phyloP scores from a whole-genome alignment of 352 stramenopile genomes.

The Phytophthora podocarpi region DNA sequence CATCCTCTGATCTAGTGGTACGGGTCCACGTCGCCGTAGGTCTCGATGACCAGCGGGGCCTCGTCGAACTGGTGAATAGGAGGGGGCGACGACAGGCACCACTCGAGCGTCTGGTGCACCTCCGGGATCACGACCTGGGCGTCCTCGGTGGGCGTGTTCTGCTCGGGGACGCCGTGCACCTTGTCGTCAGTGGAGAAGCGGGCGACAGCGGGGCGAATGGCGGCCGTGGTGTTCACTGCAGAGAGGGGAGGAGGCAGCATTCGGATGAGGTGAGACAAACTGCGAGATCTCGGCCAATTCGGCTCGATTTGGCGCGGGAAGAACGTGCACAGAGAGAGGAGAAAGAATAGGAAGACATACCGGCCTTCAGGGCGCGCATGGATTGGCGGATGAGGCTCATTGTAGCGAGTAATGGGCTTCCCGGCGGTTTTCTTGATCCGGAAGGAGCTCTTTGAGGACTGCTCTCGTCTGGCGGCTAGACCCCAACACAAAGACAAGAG shows the following conservation, averaged over 20 bases:
- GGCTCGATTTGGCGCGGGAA: not conserved
- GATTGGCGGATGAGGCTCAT: constrained; percentile 88
- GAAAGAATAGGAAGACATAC: constrained; percentile 43
- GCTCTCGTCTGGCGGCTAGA: constrained; percentile 26
- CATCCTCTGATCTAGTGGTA: constrained; percentile 61
- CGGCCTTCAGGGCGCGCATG: constrained; percentile 77
- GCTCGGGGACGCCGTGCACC: constrained; percentile 38
- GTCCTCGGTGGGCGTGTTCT: constrained; percentile 59
- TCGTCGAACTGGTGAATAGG: constrained; percentile 92
- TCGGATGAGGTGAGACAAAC: constrained; percentile 11
- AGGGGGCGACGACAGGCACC: constrained; percentile 81
- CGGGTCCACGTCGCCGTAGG: constrained; percentile 84
- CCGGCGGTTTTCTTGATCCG: constrained; percentile 27
- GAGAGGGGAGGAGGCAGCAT: not conserved
- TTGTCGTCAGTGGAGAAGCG: constrained; percentile 59
- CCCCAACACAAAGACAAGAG: constrained; percentile 35
- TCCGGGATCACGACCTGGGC: constrained; percentile 84
- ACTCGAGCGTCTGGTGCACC: constrained; percentile 85
- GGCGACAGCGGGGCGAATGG: constrained; percentile 53
- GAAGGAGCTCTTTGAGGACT: constrained; percentile 43
- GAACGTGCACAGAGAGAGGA: not conserved
- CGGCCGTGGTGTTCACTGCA: constrained; percentile 58
- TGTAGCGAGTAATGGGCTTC: constrained; percentile 14
- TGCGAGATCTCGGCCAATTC: not conserved
- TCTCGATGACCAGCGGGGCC: constrained; percentile 88